These are phyloP conservation scores for Vigna nakashimae DNA, from an alignment of 306 rosid species.

Conservation along the genomic window DNA sequence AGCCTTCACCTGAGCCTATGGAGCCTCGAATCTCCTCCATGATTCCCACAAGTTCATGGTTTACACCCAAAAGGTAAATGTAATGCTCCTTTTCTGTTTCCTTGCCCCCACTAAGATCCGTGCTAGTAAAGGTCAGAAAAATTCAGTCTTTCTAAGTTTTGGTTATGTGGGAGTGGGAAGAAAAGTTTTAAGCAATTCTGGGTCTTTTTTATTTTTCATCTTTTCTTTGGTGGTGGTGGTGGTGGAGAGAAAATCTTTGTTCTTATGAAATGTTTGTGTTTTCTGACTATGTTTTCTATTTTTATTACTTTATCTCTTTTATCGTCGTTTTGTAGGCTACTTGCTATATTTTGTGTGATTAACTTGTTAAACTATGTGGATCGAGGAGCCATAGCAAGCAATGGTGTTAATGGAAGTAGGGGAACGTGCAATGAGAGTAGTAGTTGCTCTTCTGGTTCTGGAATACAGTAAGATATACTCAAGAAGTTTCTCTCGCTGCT, in stretches of 20 bases:
- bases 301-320: slow-evolving; percentile 10
- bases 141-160: slow-evolving; percentile 24
- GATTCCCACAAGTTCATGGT: slow-evolving; percentile 71
- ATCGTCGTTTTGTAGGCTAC: slow-evolving; percentile 65
- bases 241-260: background rate
- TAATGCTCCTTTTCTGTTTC: background rate
- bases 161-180: background rate
- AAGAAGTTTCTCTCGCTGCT: slow-evolving; percentile 1
- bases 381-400: slow-evolving; percentile 95
- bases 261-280: background rate
- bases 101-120: slow-evolving; percentile 11
- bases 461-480: slow-evolving; percentile 82
- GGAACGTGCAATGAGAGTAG: slow-evolving; percentile 68
- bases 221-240: background rate
- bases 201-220: slow-evolving; percentile 7
- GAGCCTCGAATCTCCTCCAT: slow-evolving; percentile 49
- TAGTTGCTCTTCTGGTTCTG: slow-evolving; percentile 72
- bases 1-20: slow-evolving; percentile 27
- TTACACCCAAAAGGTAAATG: slow-evolving; percentile 77
- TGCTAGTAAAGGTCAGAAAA: slow-evolving; percentile 22
- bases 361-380: slow-evolving; percentile 88
- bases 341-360: slow-evolving; percentile 72
- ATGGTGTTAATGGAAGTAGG: slow-evolving; percentile 85
- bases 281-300: background rate
- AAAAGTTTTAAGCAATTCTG: background rate